Percentiles rank a stretch among this genome's conserved stretches.
These are phyloP conservation scores for Bacidia rubella DNA, from an alignment of 495 filamentous ascomycete species.

Conservation along the genomic window DNA sequence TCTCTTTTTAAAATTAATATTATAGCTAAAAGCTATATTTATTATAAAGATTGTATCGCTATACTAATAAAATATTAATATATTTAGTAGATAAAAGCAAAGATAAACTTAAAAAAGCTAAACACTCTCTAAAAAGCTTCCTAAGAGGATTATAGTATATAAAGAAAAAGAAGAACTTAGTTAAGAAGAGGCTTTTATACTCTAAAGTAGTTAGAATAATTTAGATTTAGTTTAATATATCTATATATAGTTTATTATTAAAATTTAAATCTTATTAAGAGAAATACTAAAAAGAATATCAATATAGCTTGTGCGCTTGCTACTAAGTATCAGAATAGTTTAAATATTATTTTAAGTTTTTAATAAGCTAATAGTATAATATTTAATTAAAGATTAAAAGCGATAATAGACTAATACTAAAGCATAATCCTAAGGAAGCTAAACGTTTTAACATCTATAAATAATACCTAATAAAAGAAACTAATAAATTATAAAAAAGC, in stretches of 20 bases:
- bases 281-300: background rate
- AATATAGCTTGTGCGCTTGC: no score
- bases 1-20: background rate
- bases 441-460: background rate
- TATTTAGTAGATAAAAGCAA: background rate
- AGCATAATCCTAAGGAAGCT: background rate
- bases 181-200: no score
- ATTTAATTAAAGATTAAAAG: background rate
- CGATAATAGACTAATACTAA: background rate
- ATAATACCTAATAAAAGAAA: background rate
- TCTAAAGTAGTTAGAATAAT: no score
- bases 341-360: background rate
- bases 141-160: no score
- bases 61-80: background rate
- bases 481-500: background rate
- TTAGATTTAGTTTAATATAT: background rate
- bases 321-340: no score
- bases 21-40: background rate
- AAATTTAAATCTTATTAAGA: background rate
- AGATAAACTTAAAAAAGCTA: background rate
- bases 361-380: background rate
- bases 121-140: background rate
- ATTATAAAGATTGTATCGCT: background rate
- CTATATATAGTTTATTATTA: background rate
- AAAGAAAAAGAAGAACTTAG: no score